Evolutionary conservation across 805 yeast species (phyloP).

Genomic region (Candida oleophila): DNA sequence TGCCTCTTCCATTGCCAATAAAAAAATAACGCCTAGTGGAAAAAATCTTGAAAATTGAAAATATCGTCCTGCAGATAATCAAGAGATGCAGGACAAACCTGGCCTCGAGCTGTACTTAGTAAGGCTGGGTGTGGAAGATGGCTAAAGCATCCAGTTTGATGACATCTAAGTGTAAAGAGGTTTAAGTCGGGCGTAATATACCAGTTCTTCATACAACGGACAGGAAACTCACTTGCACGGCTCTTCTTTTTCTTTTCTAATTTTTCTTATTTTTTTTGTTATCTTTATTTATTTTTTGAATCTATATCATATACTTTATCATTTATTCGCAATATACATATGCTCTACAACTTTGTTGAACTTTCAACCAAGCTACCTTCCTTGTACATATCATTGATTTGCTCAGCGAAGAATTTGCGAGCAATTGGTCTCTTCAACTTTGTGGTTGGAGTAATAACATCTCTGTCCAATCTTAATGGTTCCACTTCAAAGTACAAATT

Average conservation of each 20-base stretch:
- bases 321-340: not conserved
- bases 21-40: not conserved
- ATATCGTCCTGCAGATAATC: not conserved
- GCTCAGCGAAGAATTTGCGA: conserved; percentile 20
- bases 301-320: not conserved
- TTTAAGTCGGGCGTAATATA: no score
- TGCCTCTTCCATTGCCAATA: conserved; percentile 1
- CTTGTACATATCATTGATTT: conserved; percentile 26
- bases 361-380: conserved; percentile 29
- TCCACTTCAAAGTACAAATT: conserved; percentile 54
- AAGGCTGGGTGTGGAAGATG: no score
- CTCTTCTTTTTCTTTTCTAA: no score
- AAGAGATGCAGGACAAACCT: not conserved
- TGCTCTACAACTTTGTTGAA: conserved; percentile 17
- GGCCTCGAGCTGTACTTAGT: no score
- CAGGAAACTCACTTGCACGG: no score
- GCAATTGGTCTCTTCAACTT: conserved; percentile 46
- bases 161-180: no score
- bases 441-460: conserved; percentile 66
- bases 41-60: not conserved
- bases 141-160: no score
- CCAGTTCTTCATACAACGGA: no score
- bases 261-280: no score
- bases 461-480: conserved; percentile 61
- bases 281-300: not conserved